Base-by-base conservation (phyloP, 2,329 filamentous ascomycete genomes). In the Mycosphaerelloides madeirae region DNA sequence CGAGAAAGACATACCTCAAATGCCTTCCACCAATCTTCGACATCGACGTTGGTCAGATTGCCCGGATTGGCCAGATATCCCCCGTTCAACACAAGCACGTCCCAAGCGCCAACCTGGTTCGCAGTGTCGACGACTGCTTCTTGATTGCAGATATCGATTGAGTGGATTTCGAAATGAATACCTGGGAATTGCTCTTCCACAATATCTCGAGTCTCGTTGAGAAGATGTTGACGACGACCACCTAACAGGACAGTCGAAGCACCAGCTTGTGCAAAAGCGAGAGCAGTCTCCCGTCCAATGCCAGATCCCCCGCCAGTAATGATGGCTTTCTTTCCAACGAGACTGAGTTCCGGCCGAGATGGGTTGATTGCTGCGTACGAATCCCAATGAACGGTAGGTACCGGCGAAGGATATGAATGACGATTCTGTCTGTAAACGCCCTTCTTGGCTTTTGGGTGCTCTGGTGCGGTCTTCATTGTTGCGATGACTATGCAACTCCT, bases 341-440 rank as follows among this genome's bases (percentile, higher is more conserved):
- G 63, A 6, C 65, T 69, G 20, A 73, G 62, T 41, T 67, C 66
- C 1, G 71, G 65, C 4, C 64, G 63, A 4, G 54, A 60, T 12
- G 70, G 68, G 25, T 61, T 66, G 28, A 72, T 63, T 12, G 64
- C 57, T 12, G 52, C 43, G 46, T 69, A 65, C 1, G 62, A n/a
- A n/a, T n/a, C n/a, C n/a, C n/a, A n/a, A n/a, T n/a, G n/a, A n/a
- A n/a, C n/a, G n/a, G n/a, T n/a, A n/a, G n/a, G n/a, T n/a, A n/a
- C n/a, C n/a, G n/a, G n/a, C n/a, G n/a, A n/a, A n/a, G n/a, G n/a
- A n/a, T n/a, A n/a, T n/a, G n/a, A n/a, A n/a, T n/a, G n/a, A n/a
- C n/a, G n/a, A n/a, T n/a, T n/a, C n/a, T n/a, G n/a, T n/a, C n/a
- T n/a, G n/a, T n/a, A n/a, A n/a, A n/a, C n/a, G n/a, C n/a, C n/a